Evolutionary conservation across 192 early-diverging fungal species (phyloP), one percentile per base, ranked within the genome.

Genomic region (Coemansia sp.): DNA sequence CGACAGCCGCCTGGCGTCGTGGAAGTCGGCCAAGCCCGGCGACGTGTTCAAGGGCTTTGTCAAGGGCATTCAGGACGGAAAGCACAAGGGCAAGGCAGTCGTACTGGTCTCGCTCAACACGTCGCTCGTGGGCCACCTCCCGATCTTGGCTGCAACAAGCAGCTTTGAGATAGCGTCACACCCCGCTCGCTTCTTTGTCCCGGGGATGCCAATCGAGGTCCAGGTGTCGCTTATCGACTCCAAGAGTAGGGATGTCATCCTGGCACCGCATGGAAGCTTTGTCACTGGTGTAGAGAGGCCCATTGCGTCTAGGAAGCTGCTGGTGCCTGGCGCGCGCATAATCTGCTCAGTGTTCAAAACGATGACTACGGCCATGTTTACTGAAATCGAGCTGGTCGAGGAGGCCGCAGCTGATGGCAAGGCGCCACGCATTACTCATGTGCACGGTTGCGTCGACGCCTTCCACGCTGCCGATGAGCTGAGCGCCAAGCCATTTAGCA

Each of bases 381-480:
- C 91, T 22, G 67, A 82, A 29, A 54, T 94, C 26, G 70, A 70
- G 36, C 46, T 62, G 1, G 3, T 43, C 3, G 46, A 43, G 21
- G 36, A 44, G 4, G 74, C 80, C 24, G 43, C 53, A 27, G 57
- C 50, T 19, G 24, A 19, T 11, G 60, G 38, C 33, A 58, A 54
- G 7, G 48, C 44, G 22, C 38, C 53, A 37, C 67, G 53, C 14
- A 10, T 57, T 67, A 21, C 35, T 43, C 60, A 29, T 11, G 58
- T 89, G 19, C 81, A 73, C 64, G 92, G 92, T 42, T 74, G 80
- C 14, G 80, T 87, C 17, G 74, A 81, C 40, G 56, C 86, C 14
- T 86, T 88, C 10, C 83, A 96, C 55, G 63, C 89, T 40, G 52
- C 58, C 12, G 86, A 86, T 56, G 69, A 42, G 3, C 78, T 74